Conservation (phyloP, 2,329 filamentous ascomycete genomes). For the Metarhizium sp. region DNA sequence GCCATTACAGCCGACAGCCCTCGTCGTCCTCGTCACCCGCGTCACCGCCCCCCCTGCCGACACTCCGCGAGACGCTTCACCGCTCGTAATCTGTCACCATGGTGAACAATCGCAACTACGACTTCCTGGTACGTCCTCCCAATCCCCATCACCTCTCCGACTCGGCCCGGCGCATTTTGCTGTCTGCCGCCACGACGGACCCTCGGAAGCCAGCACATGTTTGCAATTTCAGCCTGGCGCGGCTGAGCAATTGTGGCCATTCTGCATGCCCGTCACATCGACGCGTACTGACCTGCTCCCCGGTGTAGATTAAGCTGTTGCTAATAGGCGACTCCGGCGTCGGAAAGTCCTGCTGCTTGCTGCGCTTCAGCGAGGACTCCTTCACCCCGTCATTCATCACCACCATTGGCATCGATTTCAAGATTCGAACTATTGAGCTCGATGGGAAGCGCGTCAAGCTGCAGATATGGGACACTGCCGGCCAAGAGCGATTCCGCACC, state of each 20-base stretch:
- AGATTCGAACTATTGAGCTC: conserved; percentile 97
- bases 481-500: conserved; percentile 95
- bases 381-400: conserved; percentile 98
- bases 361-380: conserved; percentile 94
- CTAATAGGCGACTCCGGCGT: conserved; percentile 95
- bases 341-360: conserved; percentile 92
- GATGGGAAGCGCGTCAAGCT: conserved; percentile 98
- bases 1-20: background rate
- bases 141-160: background rate
- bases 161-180: background rate
- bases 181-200: background rate
- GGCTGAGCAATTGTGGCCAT: background rate
- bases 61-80: conserved; percentile 1
- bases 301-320: conserved; percentile 78
- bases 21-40: background rate
- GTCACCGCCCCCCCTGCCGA: background rate
- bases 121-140: conserved; percentile 71
- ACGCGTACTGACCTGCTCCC: background rate
- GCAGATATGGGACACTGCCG: conserved; percentile 99
- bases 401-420: conserved; percentile 99
- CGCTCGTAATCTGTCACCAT: conserved; percentile 42
- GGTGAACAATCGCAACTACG: conserved; percentile 98
- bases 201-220: background rate
- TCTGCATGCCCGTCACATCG: background rate
- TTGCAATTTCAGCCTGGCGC: background rate